Conservation (phyloP, 345 rosid species). For the Hypericum androsaemum region DNA sequence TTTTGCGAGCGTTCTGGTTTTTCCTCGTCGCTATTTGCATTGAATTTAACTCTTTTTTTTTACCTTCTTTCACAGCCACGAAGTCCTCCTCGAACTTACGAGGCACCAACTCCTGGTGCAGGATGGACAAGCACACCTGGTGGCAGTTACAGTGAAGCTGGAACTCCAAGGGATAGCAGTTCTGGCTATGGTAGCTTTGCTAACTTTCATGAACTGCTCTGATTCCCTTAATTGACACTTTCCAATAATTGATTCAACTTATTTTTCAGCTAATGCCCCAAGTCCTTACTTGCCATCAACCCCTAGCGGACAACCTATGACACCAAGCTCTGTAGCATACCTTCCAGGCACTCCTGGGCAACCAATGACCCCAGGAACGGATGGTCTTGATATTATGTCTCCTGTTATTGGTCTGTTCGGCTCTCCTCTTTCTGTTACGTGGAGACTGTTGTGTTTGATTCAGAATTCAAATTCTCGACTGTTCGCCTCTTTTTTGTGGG, state of each 20-base stretch:
- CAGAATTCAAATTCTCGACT: not conserved
- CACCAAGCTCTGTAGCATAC: slow-evolving; percentile 69
- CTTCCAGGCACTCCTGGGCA: slow-evolving; percentile 98
- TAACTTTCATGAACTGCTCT: not conserved
- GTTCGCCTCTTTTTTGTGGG: not conserved
- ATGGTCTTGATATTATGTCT: slow-evolving; percentile 82
- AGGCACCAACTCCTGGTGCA: slow-evolving; percentile 94
- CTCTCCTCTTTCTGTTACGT: not conserved
- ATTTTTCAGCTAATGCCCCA: slow-evolving; percentile 73
- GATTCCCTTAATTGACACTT: not conserved
- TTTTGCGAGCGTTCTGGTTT: not conserved
- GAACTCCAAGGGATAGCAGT: slow-evolving; percentile 80
- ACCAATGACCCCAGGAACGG: slow-evolving; percentile 95
- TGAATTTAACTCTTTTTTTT: not conserved
- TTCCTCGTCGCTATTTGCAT: not conserved
- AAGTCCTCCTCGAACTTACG: slow-evolving; percentile 83
- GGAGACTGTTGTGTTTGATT: not conserved
- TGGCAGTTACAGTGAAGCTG: slow-evolving; percentile 80
- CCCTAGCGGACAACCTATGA: slow-evolving; percentile 86
- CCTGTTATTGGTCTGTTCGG: slow-evolving; percentile 58
- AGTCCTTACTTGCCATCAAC: slow-evolving; percentile 92
- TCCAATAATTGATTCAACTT: slow-evolving; percentile 5
- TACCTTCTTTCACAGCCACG: slow-evolving; percentile 48
- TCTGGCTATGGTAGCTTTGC: slow-evolving; percentile 52
- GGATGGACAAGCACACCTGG: slow-evolving; percentile 92